Evolutionary conservation across 2,329 filamentous ascomycete genomes (phyloP), one percentile per base, ranked within the genome.

Genomic region (Fusarium paranaense): DNA sequence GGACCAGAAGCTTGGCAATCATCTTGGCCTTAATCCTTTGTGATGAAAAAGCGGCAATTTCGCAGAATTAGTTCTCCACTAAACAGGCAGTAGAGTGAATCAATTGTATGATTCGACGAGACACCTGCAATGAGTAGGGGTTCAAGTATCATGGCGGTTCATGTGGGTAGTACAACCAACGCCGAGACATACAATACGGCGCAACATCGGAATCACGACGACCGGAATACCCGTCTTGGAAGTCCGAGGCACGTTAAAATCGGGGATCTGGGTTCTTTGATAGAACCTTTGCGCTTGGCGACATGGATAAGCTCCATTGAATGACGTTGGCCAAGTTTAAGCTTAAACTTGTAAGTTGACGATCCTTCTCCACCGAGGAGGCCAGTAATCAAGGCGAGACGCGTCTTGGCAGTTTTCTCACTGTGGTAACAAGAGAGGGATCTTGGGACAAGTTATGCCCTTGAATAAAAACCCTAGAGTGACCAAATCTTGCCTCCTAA

Each of bases 321-420:
- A 70, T 70, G 68, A 70, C 64, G 64, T 70, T 59, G 60, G 68
- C 68, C 68, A 67, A 70, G 64, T 60, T 70, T 67, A 67, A 70
- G 68, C 68, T 70, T 70, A 67, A 70, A 56, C 47, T 59, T 64
- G 11, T 20, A 33, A 52, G 22, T 62, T 62, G 60, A 27, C 30
- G 37, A 38, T 52, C 20, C n/a, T 27, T 32, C 58, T 60, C 58
- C 58, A 45, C 58, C 14, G 1, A 18, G 16, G 11, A 30, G 18
- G 18, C 20, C 5, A 45, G 25, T 25, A 35, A 50, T 30, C 59
- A 50, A 62, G 42, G 42, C 42, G 42, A 30, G 20, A 22, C 30
- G 42, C 18, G 16, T 35, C 42, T 62, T 50, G 40, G 59, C 42
- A 10, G 14, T 42, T 42, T 18, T 32, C 14, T 45, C 11, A 40